Base-by-base conservation (phyloP, 1,139 yeast genomes). In the Candida sanyaensis region DNA sequence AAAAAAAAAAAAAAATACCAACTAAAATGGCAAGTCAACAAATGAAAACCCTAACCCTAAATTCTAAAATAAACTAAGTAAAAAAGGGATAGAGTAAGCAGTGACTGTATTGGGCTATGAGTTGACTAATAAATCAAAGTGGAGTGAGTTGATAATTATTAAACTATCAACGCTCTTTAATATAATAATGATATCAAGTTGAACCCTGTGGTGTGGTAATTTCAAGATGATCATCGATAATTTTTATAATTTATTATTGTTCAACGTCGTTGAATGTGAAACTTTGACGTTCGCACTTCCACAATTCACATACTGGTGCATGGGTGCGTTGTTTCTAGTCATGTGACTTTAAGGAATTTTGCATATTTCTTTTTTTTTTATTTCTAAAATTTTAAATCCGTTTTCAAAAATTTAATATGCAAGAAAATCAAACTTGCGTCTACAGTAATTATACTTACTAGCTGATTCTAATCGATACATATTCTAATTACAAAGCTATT, bases 181-280 rank as follows among this genome's bases (percentile, higher is more conserved):
- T 17, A 17, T 17, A 17, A 17, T 17, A 17, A 17, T 17, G 21
- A 17, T 17, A 17, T 17, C 3, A 17, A 17, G 43, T 26, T 41
- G 39, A 41, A 41, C 44, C 39, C 39, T 41, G 28, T 33, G 17
- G 9, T 11, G 44, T 38, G 12, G 11, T 24, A 29, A 38, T 38
- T 34, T 46, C 43, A 41, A 47, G 50, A 48, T 48, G 50, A 48
- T 48, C 50, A 48, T 48, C 50, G 50, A 48, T 46, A 43, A 40
- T 46, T 44, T 34, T 34, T 32, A 17, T n/a, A 11, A 8, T 38
- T 38, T 27, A 8, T 37, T 24, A 37, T 37, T 37, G 4, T 37
- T 32, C 13, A 17, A 24, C 12, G 13, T 37, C 21, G 21, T 37
- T 28, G 42, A 17, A 11, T 10, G 34, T 12, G 21, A 5, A 29